Base-by-base conservation (phyloP, 73 alveolate species). In the Durusdinium trenchii region DNA sequence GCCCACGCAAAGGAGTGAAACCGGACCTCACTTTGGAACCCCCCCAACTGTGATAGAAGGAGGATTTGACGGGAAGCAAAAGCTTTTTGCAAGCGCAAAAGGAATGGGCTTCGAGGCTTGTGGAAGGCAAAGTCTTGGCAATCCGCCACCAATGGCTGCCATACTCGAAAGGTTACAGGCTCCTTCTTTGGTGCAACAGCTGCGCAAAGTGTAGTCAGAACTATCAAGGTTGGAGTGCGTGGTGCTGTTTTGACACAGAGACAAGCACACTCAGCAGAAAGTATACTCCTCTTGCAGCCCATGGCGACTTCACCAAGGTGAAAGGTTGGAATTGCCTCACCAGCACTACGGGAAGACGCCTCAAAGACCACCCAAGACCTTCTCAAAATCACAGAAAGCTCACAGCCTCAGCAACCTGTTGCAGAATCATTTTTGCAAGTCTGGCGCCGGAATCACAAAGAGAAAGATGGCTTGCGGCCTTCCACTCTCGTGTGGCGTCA, bases 391-490 rank as follows among this genome's bases (percentile, higher is more conserved):
- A 51, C 38, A 9, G 84, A 71, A 51, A 6, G 51, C 30, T 7
- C 28, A 20, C 84, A 71, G 84, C 84, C 84, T 6, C 30, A n/a
- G 30, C 47, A n/a, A 26, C 84, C 84, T 47, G 84, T 71, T 28
- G 6, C 84, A 3, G 84, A 71, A 51, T 6, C 48, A n/a, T 71
- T 71, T 26, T 38, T 71, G 52, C 51, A 14, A n/a, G 51, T 38
- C 16, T 71, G 84, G 84, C 84, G 48, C 52, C 6, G 51, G 51
- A 71, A 71, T n/a, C 84, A 71, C 84, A 71, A 71, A n/a, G 84
- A 36, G 84, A 47, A 71, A 10, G 38, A n/a, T 10, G 84, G 84
- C 52, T 51, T 51, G 26, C 32, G 35, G 51, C 51, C 51, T 6
- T 32, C 84, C 84, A 12, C 35, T 20, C 3, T 6, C 35, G 47